A percentile compares a stretch with the other conserved stretches of the same genome.
These are phyloP conservation scores for Parasitella parasitica DNA, from an alignment of 371 early-diverging fungal genomes.

Conservation along the genomic window DNA sequence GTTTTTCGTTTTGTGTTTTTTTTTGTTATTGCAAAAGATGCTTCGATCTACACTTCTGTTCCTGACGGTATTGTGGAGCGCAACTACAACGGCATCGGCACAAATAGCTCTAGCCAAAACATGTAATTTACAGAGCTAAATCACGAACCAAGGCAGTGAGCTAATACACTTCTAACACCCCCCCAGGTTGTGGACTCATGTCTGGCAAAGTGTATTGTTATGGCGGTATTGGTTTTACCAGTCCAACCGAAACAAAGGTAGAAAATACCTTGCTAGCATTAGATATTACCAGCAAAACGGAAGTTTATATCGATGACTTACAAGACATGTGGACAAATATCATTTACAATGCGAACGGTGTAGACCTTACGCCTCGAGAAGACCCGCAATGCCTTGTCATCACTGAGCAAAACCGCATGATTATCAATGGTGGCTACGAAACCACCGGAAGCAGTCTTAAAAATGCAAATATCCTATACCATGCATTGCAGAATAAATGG, in stretches of 20 bases:
- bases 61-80: neutral
- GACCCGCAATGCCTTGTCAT: neutral
- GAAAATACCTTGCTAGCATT: neutral
- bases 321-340: neutral
- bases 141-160: too few relatives aligned
- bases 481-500: neutral
- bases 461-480: neutral
- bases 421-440: neutral
- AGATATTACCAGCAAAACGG: neutral
- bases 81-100: neutral
- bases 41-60: neutral
- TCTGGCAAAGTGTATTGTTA: conserved; percentile 3
- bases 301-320: neutral
- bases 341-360: neutral
- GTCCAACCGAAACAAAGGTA: neutral
- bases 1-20: too few relatives aligned
- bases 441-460: neutral
- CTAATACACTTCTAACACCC: too few relatives aligned
- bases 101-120: neutral
- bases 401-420: neutral
- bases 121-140: neutral
- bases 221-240: neutral
- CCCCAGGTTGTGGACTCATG: neutral
- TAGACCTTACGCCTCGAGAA: neutral
- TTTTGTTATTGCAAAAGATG: too few relatives aligned